Percentiles rank a stretch among this genome's conserved stretches.
Conservation (phyloP, 495 filamentous ascomycete species). For the Pseudevernia furfuracea region DNA sequence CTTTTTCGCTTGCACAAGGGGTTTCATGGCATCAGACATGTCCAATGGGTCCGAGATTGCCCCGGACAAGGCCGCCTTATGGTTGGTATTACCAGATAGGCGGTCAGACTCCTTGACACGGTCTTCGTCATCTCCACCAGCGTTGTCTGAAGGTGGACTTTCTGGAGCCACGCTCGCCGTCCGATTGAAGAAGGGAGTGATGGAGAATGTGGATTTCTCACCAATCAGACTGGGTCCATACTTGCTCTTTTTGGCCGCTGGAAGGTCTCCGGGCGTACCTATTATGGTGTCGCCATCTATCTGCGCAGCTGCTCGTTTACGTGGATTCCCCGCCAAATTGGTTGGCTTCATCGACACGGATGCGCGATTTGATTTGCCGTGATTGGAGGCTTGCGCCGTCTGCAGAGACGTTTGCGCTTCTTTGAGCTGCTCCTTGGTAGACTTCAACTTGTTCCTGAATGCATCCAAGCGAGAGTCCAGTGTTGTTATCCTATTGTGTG, state of each 20-base stretch:
- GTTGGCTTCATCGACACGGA: slow-evolving; percentile 16
- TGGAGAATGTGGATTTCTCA: slow-evolving; percentile 85
- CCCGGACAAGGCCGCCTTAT: slow-evolving; percentile 16
- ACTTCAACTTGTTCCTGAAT: slow-evolving; percentile 56
- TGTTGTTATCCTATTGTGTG: slow-evolving; percentile 47
- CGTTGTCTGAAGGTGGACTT: slow-evolving; percentile 31
- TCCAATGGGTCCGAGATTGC: neutral
- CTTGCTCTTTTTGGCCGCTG: slow-evolving; percentile 46
- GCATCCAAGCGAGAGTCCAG: slow-evolving; percentile 62
- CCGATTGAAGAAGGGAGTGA: slow-evolving; percentile 85
- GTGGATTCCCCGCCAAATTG: slow-evolving; percentile 31
- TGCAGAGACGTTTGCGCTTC: slow-evolving; percentile 41
- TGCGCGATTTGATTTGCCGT: slow-evolving; percentile 35
- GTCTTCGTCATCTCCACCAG: neutral
- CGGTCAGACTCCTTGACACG: neutral
- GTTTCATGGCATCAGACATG: neutral
- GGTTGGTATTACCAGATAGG: neutral
- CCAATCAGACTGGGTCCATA: slow-evolving; percentile 52
- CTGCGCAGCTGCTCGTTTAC: slow-evolving; percentile 43
- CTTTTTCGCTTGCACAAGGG: neutral
- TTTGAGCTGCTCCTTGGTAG: slow-evolving; percentile 64
- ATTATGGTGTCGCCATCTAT: slow-evolving; percentile 48
- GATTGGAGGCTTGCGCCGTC: slow-evolving; percentile 36
- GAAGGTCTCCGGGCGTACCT: slow-evolving; percentile 59
- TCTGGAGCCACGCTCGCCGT: slow-evolving; percentile 50